These are phyloP conservation scores for Pilaira anomala DNA, from an alignment of 192 early-diverging fungal species.

Conservation along the genomic window DNA sequence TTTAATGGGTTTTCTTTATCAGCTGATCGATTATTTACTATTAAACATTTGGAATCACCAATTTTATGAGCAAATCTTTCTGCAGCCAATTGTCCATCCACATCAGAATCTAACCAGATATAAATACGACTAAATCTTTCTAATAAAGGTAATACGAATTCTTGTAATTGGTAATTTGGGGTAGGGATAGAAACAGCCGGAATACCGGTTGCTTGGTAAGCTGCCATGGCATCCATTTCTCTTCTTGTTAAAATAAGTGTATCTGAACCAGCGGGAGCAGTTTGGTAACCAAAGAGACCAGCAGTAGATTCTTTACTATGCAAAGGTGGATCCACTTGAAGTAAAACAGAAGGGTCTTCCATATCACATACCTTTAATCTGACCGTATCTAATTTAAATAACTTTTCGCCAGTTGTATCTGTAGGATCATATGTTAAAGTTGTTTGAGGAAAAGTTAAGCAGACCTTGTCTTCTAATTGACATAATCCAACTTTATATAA, in stretches of 20 bases:
- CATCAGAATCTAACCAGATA: conserved; percentile 67
- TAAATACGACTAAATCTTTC: conserved; percentile 65
- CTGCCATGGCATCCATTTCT: conserved; percentile 67
- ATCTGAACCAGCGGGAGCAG: conserved; percentile 37
- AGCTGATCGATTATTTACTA: conserved; percentile 48
- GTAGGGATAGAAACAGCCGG: conserved; percentile 56
- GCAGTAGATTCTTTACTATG: conserved; percentile 15
- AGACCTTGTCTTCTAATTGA: not conserved
- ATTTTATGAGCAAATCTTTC: conserved; percentile 60
- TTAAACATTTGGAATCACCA: conserved; percentile 59
- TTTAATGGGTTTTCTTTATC: conserved; percentile 47
- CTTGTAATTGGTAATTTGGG: conserved; percentile 54
- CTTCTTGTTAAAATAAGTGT: conserved; percentile 55
- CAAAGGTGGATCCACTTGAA: conserved; percentile 51
- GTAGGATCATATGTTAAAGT: conserved; percentile 16
- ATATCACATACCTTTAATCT: conserved; percentile 50
- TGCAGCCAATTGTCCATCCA: conserved; percentile 57
- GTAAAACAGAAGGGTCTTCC: conserved; percentile 28
- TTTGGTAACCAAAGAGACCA: conserved; percentile 65
- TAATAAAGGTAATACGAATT: conserved; percentile 54
- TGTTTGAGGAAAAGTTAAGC: conserved; percentile 41
- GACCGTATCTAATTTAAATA: conserved; percentile 35
- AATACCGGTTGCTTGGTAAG: conserved; percentile 62
- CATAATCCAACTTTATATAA: conserved; percentile 45
- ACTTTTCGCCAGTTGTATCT: not conserved